Conservation (phyloP, 2,329 filamentous ascomycete genomes). For the Chaetomium globosum region DNA sequence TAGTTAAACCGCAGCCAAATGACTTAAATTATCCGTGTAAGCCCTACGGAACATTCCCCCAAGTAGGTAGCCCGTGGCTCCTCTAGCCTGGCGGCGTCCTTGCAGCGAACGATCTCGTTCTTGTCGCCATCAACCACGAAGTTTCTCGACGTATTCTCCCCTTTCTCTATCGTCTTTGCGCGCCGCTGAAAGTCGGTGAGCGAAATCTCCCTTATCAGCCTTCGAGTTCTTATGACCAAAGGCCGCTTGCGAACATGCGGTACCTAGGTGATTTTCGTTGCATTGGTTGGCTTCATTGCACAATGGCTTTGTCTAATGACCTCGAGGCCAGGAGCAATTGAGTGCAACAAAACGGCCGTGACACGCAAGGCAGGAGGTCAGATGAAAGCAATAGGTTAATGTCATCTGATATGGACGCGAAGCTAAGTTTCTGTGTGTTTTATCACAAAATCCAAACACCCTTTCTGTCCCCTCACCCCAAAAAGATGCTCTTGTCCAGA, state of each 20-base stretch:
- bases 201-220: background rate
- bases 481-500: constrained; percentile 24
- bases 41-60: too few relatives aligned
- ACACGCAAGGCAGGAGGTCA: background rate
- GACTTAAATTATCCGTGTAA: too few relatives aligned
- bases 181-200: background rate
- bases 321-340: background rate
- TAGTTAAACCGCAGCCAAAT: too few relatives aligned
- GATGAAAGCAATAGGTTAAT: background rate
- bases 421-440: constrained; percentile 21
- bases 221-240: background rate
- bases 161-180: background rate
- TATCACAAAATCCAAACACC: constrained; percentile 15
- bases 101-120: background rate
- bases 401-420: constrained; percentile 11
- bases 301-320: constrained; percentile 17
- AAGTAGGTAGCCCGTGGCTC: too few relatives aligned
- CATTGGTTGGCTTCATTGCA: background rate
- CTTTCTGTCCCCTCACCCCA: background rate
- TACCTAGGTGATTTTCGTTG: background rate
- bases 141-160: background rate
- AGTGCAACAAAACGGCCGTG: background rate
- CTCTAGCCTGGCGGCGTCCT: background rate
- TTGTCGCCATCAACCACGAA: background rate
- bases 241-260: background rate